Evolutionary conservation across 164 flowering plant species (phyloP).

Genomic region (Brasenia schreberi): DNA sequence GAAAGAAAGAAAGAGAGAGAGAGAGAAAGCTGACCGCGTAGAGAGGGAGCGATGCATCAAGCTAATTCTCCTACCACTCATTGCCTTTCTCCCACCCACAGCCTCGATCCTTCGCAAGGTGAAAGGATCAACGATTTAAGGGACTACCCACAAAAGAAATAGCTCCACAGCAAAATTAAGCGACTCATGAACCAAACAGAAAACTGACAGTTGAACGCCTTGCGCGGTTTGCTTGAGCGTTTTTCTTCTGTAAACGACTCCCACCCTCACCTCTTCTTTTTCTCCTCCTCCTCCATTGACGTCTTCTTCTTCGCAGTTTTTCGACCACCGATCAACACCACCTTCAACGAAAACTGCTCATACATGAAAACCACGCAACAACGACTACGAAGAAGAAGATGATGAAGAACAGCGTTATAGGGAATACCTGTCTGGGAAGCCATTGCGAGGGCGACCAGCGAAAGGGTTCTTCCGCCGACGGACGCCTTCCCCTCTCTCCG

Average conservation of each 20-base stretch:
- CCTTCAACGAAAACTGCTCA: not conserved
- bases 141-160: not conserved
- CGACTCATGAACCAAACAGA: not conserved
- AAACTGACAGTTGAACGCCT: conserved; percentile 8
- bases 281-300: conserved; percentile 9
- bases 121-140: conserved; percentile 1
- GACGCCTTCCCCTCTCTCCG: too few species aligned
- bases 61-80: conserved; percentile 38
- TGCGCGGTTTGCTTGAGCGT: conserved; percentile 4
- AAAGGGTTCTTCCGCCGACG: too few species aligned
- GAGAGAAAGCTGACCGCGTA: conserved; percentile 39
- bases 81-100: conserved; percentile 30
- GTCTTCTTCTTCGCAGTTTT: conserved; percentile 15
- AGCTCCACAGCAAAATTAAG: not conserved
- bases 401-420: too few species aligned
- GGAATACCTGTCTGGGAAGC: too few species aligned
- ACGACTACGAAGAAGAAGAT: not conserved
- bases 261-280: conserved; percentile 14
- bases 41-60: conserved; percentile 80
- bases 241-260: conserved; percentile 33
- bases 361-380: not conserved
- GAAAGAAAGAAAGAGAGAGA: not conserved
- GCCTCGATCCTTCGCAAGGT: conserved; percentile 14
- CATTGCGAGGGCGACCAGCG: too few species aligned
- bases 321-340: conserved; percentile 35